Evolutionary conservation across 257 asterid genomes (phyloP), one percentile per base, ranked within the genome.

Genomic region (Lantana camara): DNA sequence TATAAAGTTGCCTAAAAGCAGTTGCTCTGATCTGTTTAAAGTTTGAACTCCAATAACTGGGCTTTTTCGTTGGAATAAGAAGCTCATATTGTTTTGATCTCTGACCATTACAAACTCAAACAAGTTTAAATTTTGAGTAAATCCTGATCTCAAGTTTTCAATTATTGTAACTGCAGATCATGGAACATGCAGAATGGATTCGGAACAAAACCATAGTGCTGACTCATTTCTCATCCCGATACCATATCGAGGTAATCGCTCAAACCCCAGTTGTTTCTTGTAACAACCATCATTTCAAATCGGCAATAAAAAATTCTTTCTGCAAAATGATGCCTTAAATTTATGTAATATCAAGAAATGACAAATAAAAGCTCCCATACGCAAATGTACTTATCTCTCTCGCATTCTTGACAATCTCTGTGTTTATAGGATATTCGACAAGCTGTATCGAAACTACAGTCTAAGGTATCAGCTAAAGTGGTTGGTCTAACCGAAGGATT

Each of bases 151-250:
- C 16, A 24, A 50, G 63, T 45, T 45, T 27, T 24, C 38, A 16
- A 34, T 44, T 6, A 64, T 54, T 57, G 64, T 2, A 56, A 20
- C 12, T 87, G 83, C 89, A 93, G 97, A 85, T 93, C 75, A 69
- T 90, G 68, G 94, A 93, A 69, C 87, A 90, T 9, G 89, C 96
- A 6, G 72, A 84, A 21, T 90, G 96, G 99, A 87, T 93, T 73
- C 83, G 95, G 68, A 93, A 79, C 75, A 79, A 87, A 68, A 44
- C 96, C 24, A n/a, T 93, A 21, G 78, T 93, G 40, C 73, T 93
- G 86, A 82, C 96, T 63, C 97, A 93, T 77, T 93, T 90, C 83
- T 93, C 97, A 32, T 70, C 99, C 64, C 99, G 97, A 71, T 90
- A 90, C 79, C 80, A 69, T 72, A 57, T 78, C 37, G 96, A 93